A percentile compares a stretch with the other conserved stretches of the same genome.
phyloP scores from a whole-genome alignment of 2,329 filamentous ascomycete genomes.

The Fusarium guadeloupense region DNA sequence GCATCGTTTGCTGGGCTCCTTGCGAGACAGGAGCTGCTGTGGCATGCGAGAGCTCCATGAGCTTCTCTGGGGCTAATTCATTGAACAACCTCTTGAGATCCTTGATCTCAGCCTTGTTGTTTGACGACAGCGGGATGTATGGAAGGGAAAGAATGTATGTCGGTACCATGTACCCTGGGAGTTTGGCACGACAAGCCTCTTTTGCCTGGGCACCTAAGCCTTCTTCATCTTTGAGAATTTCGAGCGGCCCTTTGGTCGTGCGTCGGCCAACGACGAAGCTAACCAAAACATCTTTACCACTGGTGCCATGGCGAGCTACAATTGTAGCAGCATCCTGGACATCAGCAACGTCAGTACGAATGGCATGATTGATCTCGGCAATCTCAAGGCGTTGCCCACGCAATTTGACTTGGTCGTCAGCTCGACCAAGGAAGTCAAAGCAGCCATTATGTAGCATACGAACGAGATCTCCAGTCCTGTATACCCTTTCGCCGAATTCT shows the following conservation, averaged over 20 bases:
- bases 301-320: conserved; percentile 73
- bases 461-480: conserved; percentile 90
- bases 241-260: conserved; percentile 18
- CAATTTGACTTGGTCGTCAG: conserved; percentile 92
- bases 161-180: conserved; percentile 91
- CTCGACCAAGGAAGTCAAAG: conserved; percentile 87
- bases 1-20: conserved; percentile 52
- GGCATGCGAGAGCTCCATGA: conserved; percentile 64
- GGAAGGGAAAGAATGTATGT: conserved; percentile 80
- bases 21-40: conserved; percentile 37
- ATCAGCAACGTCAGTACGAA: conserved; percentile 66
- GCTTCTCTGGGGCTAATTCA: conserved; percentile 64
- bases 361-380: conserved; percentile 88
- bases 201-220: conserved; percentile 59
- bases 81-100: conserved; percentile 73
- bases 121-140: conserved; percentile 80
- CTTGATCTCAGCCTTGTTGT: conserved; percentile 88
- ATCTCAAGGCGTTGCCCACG: conserved; percentile 90
- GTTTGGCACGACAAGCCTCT: conserved; percentile 70
- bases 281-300: conserved; percentile 84
- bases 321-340: conserved; percentile 79
- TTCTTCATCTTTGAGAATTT: conserved; percentile 44
- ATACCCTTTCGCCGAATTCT: conserved; percentile 69
- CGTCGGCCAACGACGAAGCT: conserved; percentile 67
- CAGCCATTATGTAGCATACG: conserved; percentile 81